These are phyloP conservation scores for Penicillium sp. DNA, from an alignment of 2,329 filamentous ascomycete genomes.

Conservation along the genomic window DNA sequence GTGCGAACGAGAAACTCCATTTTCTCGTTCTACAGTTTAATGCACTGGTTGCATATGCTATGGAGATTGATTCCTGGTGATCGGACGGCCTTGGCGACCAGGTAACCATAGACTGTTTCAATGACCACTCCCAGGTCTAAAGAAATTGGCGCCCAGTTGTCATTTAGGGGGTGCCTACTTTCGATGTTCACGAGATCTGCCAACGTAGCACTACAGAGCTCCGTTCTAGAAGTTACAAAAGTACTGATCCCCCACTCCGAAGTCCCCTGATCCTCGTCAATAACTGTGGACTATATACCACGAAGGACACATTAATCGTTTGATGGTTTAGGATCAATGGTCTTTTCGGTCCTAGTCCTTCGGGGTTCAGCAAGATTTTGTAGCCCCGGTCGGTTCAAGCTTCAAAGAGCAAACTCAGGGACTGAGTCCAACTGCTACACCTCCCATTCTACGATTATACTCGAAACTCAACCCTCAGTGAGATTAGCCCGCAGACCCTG, in stretches of 20 bases:
- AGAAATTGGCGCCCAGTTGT: neutral
- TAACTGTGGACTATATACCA: neutral
- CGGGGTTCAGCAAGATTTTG: neutral
- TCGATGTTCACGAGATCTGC: neutral
- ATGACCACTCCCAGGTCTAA: neutral
- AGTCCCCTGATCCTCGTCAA: neutral
- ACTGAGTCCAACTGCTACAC: neutral
- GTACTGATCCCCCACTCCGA: neutral
- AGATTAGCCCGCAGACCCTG: neutral
- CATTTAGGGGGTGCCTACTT: neutral
- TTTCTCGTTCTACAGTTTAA: neutral
- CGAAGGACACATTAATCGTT: neutral
- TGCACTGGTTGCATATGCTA: neutral
- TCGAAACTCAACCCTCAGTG: neutral
- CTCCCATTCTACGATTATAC: neutral
- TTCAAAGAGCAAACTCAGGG: neutral
- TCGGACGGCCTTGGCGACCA: neutral
- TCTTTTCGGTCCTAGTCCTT: neutral
- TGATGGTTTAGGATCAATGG: neutral
- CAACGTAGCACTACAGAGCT: neutral
- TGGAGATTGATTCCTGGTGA: neutral
- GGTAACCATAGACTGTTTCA: neutral
- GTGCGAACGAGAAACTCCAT: neutral
- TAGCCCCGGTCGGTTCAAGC: neutral
- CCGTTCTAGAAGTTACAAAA: neutral